phyloP scores from a whole-genome alignment of 2,329 filamentous ascomycete species.

The Colletotrichum paranaense region DNA sequence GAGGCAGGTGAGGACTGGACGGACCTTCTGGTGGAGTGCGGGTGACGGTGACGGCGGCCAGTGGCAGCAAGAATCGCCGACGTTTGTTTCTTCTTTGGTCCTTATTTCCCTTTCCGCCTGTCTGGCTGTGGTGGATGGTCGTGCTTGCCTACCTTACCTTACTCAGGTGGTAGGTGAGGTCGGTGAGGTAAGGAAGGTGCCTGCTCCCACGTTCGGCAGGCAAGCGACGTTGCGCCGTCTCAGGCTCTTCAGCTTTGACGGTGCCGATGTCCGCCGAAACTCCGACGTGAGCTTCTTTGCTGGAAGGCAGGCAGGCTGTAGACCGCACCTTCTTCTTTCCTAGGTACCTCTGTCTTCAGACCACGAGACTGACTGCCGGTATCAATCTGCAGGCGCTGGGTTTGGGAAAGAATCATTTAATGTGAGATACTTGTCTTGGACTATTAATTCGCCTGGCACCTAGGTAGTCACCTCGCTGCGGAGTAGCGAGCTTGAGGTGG shows the following conservation, averaged over 20 bases:
- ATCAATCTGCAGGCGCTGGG: background rate
- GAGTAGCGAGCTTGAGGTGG: background rate
- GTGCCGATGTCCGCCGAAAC: conserved; percentile 28
- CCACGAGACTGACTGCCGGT: background rate
- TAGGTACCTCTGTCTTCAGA: too few relatives aligned
- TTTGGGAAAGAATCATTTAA: background rate
- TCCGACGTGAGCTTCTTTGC: conserved; percentile 11
- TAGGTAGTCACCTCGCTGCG: background rate
- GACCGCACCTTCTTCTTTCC: background rate
- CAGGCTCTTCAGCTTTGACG: conserved; percentile 28
- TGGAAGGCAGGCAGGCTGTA: background rate
- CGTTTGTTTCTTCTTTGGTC: background rate
- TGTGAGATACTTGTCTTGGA: background rate
- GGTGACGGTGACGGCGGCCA: background rate
- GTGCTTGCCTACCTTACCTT: background rate
- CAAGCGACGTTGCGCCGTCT: conserved; percentile 18
- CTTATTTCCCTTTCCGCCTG: background rate
- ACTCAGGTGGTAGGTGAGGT: background rate
- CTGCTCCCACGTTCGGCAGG: background rate
- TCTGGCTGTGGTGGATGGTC: background rate
- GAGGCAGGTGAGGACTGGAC: background rate
- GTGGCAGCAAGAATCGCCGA: background rate
- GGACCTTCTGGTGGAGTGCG: background rate
- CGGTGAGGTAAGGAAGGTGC: background rate
- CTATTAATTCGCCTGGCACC: background rate